Conservation (phyloP, 2,329 filamentous ascomycete genomes). For the Sordariomycetes sp. region DNA sequence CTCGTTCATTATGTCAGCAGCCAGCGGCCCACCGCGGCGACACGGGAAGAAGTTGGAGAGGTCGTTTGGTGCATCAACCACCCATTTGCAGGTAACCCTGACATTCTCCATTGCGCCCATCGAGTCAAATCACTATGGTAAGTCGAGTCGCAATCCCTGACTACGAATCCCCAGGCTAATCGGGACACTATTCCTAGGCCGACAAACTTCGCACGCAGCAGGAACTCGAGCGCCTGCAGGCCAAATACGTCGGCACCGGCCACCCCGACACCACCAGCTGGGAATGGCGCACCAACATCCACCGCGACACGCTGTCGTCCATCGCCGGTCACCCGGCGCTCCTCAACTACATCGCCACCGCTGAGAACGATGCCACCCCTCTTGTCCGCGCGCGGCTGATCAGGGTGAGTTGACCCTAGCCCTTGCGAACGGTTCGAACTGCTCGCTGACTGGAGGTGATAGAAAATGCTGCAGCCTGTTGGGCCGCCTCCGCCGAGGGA, state of each 20-base stretch:
- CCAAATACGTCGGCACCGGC: conserved; percentile 90
- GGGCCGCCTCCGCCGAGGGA: conserved; percentile 48
- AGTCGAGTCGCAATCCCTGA: not conserved
- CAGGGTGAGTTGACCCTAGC: conserved; percentile 39
- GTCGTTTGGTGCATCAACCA: no score
- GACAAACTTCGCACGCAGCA: conserved; percentile 97
- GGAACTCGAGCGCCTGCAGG: conserved; percentile 92
- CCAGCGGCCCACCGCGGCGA: not conserved
- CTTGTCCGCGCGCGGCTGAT: conserved; percentile 73
- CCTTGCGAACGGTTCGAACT: not conserved
- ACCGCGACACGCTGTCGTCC: conserved; percentile 82
- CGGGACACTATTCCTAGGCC: conserved; percentile 42
- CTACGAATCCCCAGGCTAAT: not conserved
- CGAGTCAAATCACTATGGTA: not conserved
- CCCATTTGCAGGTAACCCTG: not conserved
- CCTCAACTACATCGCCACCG: conserved; percentile 79
- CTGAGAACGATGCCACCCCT: conserved; percentile 74
- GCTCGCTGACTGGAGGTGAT: conserved; percentile 7
- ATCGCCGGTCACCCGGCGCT: conserved; percentile 85
- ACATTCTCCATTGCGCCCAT: not conserved
- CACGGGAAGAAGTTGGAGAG: not conserved
- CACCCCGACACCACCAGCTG: conserved; percentile 95
- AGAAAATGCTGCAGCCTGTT: conserved; percentile 59
- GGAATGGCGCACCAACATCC: conserved; percentile 95
- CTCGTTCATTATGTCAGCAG: not conserved